Conservation (phyloP, 1,284 basidiomycete genomes). For the Sporisorium graminicola region DNA sequence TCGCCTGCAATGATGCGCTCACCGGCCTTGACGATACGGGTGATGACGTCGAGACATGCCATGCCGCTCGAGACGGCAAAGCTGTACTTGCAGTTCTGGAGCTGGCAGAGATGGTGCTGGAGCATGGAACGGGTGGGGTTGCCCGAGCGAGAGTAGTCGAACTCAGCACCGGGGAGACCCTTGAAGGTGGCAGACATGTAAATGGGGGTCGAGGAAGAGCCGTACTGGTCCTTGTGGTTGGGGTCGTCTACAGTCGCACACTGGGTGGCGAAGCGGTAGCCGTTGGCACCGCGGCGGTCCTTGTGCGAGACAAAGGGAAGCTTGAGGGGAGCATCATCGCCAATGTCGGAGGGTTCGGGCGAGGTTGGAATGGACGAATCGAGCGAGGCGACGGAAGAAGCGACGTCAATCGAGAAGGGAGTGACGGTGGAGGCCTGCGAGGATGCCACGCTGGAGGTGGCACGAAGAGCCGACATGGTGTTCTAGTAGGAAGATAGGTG, state of each 20-base stretch:
- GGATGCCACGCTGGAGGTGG: slow-evolving; percentile 37
- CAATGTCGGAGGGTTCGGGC: slow-evolving; percentile 45
- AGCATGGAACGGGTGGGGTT: slow-evolving; percentile 84
- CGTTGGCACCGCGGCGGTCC: slow-evolving; percentile 53
- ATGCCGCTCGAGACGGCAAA: slow-evolving; percentile 96
- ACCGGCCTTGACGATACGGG: slow-evolving; percentile 91
- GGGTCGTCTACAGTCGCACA: slow-evolving; percentile 90
- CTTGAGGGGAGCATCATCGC: slow-evolving; percentile 39
- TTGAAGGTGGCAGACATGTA: slow-evolving; percentile 99
- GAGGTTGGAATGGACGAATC: slow-evolving; percentile 53
- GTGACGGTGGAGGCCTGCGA: slow-evolving; percentile 51
- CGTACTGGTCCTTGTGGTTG: slow-evolving; percentile 93
- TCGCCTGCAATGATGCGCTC: slow-evolving; percentile 96
- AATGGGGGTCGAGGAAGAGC: slow-evolving; percentile 92
- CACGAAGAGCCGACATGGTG: slow-evolving; percentile 34
- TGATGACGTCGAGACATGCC: slow-evolving; percentile 96
- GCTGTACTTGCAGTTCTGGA: slow-evolving; percentile 76
- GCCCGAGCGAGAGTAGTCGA: slow-evolving; percentile 92
- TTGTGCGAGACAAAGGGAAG: slow-evolving; percentile 51
- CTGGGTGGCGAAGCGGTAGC: slow-evolving; percentile 77
- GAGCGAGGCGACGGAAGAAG: slow-evolving; percentile 50
- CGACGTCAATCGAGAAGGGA: slow-evolving; percentile 40
- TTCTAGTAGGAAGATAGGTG: background rate
- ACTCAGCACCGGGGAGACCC: slow-evolving; percentile 85
- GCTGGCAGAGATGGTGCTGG: slow-evolving; percentile 66